These are phyloP conservation scores for Phylloporus scabripes DNA, from an alignment of 768 basidiomycete genomes.

Conservation along the genomic window DNA sequence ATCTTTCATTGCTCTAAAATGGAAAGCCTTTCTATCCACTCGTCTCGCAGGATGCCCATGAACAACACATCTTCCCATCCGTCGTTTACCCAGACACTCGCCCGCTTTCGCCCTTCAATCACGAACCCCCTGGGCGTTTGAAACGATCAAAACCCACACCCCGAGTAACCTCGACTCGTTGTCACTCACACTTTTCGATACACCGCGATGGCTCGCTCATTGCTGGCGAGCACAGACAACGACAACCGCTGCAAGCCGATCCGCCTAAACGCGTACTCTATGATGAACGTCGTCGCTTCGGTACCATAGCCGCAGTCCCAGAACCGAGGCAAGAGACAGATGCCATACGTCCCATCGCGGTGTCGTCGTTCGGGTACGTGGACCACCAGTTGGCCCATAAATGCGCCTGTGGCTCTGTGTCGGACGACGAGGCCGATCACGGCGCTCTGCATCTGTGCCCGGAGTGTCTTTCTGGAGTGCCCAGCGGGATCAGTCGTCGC, in stretches of 20 bases:
- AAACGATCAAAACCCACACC: neutral
- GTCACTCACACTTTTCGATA: conserved; percentile 40
- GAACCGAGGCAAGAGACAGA: conserved; percentile 28
- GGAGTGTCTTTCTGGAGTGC: conserved; percentile 17
- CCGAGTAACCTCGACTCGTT: neutral
- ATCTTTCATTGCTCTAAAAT: conserved; percentile 16
- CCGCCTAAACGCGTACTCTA: conserved; percentile 38
- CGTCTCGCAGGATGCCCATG: conserved; percentile 38
- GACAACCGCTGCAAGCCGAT: conserved; percentile 39
- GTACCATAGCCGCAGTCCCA: conserved; percentile 40
- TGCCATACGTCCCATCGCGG: conserved; percentile 30
- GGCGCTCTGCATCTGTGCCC: conserved; percentile 21
- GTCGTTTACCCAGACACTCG: conserved; percentile 32
- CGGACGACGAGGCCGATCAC: conserved; percentile 28
- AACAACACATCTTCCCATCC: conserved; percentile 35
- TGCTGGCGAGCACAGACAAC: conserved; percentile 35
- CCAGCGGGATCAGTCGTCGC: conserved; percentile 12
- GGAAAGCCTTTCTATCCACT: conserved; percentile 31
- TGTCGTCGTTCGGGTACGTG: conserved; percentile 23
- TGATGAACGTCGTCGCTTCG: conserved; percentile 36
- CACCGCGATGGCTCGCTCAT: conserved; percentile 34
- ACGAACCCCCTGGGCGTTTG: conserved; percentile 33
- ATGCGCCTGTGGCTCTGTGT: conserved; percentile 24
- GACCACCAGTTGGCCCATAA: conserved; percentile 31
- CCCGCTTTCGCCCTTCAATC: conserved; percentile 35